A percentile compares a stretch with the other conserved stretches of the same genome.
Evolutionary conservation across 2,329 filamentous ascomycete species (phyloP).

Genomic region (Penicillium brasilianum): DNA sequence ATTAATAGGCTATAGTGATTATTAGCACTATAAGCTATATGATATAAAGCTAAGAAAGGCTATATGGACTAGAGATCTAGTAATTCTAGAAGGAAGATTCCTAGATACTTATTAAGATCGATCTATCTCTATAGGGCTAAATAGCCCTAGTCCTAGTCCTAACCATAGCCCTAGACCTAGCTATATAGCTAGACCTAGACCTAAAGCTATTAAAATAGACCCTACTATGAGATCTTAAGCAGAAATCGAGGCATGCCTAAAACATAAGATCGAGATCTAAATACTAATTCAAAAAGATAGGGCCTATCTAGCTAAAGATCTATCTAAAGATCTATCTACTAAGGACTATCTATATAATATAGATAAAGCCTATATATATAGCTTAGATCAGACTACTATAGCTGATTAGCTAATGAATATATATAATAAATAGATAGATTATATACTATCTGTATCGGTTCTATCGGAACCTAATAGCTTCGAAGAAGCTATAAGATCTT

Average conservation of each 20-base stretch:
- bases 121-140: too few species aligned
- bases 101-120: background rate
- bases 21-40: background rate
- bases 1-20: background rate
- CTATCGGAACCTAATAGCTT: background rate
- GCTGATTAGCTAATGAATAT: background rate
- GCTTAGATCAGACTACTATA: background rate
- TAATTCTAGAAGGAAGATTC: background rate
- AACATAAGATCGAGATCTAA: background rate
- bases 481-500: background rate
- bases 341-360: background rate
- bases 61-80: background rate
- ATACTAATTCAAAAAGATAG: too few species aligned
- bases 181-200: background rate
- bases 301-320: too few species aligned
- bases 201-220: background rate
- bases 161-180: background rate
- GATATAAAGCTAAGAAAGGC: background rate
- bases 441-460: background rate
- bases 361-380: background rate
- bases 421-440: background rate
- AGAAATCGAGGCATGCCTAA: background rate
- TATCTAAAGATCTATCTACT: too few species aligned
- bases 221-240: background rate
- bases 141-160: background rate